phyloP scores from a whole-genome alignment of 2,329 filamentous ascomycete species.

The Macrophomina tecta region DNA sequence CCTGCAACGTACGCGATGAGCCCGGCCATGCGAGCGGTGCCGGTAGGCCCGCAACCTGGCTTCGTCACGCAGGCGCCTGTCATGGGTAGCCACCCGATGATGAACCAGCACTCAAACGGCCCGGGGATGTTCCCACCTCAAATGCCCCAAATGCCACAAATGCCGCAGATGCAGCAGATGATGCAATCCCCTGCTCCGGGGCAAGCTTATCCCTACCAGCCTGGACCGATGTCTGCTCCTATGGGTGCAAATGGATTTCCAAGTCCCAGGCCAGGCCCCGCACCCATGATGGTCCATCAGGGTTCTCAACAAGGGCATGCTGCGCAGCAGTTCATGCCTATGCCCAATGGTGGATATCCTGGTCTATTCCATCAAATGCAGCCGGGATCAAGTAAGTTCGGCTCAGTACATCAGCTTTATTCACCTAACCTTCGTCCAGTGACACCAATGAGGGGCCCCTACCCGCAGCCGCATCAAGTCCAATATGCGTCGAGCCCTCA shows the following conservation, averaged over 20 bases:
- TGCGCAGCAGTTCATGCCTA: constrained; percentile 70
- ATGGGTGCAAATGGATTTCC: constrained; percentile 79
- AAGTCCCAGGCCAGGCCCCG: constrained; percentile 79
- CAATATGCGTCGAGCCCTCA: constrained; percentile 48
- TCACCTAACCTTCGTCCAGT: constrained; percentile 36
- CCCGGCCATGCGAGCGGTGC: constrained; percentile 72
- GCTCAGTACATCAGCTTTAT: constrained; percentile 29
- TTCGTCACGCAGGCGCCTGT: constrained; percentile 74
- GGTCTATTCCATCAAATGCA: constrained; percentile 75
- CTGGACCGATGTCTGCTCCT: constrained; percentile 52
- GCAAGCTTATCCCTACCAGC: constrained; percentile 71
- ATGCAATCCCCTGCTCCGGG: constrained; percentile 77
- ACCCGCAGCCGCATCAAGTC: constrained; percentile 46
- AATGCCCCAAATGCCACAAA: constrained; percentile 21
- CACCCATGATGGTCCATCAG: constrained; percentile 94
- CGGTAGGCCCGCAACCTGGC: constrained; percentile 70
- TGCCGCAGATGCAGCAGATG: constrained; percentile 25
- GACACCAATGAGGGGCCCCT: constrained; percentile 47
- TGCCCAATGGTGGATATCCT: constrained; percentile 77
- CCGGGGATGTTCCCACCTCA: constrained; percentile 69
- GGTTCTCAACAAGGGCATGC: constrained; percentile 89
- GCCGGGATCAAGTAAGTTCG: constrained; percentile 73
- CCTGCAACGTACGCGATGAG: constrained; percentile 70
- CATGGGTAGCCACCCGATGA: constrained; percentile 81
- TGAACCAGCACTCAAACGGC: constrained; percentile 71